Evolutionary conservation across 208 protist species (phyloP), one percentile per base, ranked within the genome.

Genomic region (Trypanosomatidae sp.): DNA sequence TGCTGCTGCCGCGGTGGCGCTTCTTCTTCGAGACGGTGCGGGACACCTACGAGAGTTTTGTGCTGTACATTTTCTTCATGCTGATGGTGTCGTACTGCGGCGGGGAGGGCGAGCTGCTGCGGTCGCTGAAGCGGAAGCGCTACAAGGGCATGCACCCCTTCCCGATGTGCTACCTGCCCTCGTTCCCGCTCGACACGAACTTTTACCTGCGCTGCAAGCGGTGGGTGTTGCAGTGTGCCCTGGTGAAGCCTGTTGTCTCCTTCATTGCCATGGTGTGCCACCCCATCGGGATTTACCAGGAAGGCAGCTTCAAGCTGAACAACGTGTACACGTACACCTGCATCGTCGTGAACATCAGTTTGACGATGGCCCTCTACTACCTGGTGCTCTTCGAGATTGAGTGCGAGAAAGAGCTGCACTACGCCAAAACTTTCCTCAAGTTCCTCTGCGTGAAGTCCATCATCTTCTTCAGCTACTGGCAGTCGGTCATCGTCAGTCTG

Each of bases 51-150:
- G 91, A 97, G 81, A 91, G 88, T 70, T 95, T 95, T 78, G 92
- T 98, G 15, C 79, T 98, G 22, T 98, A 98, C 80, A 90, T 94
- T 52, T 98, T 98, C 79, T 90, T 98, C 65, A 90, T 89, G 76
- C 80, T 98, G n/a, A 90, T 98, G 73, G 84, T 96, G 19, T 91
- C 85, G 44, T 97, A 95, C 79, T 93, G 93, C 68, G 93, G 89
- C 25, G 90, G 91, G 4, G 93, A 96, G 72, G 87, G 87, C 5
- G 81, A 92, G 69, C 82, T 96, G 47, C 75, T 97, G 74, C 83
- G 87, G 30, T 82, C 88, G 17, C 73, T 96, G 49, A 92, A 94
- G 78, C 46, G 47, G 68, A 92, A 93, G 77, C 89, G 87, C 3
- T 90, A 93, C 70, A 84, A 86, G 65, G 84, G 83, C 47, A 82